A percentile compares a stretch with the other conserved stretches of the same genome.
phyloP scores from a whole-genome alignment of 1,139 yeast species.

The Saccharomycopsis hybrid region DNA sequence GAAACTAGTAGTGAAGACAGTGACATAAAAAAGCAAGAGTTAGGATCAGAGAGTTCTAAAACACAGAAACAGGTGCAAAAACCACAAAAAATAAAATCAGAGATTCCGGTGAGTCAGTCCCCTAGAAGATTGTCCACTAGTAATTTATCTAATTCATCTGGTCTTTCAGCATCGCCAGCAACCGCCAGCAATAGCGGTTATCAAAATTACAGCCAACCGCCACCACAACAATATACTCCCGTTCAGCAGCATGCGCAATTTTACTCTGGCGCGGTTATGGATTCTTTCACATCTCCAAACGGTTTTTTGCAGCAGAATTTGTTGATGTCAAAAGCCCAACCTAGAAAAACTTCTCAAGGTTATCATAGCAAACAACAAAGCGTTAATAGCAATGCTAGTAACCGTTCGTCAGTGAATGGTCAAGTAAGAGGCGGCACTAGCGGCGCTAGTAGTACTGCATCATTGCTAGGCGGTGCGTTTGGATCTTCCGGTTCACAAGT shows the following conservation, averaged over 20 bases:
- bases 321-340: conserved; percentile 7
- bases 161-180: conserved; percentile 9
- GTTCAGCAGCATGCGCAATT: conserved; percentile 7
- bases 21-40: not conserved
- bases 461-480: conserved; percentile 9
- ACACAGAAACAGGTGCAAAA: not conserved
- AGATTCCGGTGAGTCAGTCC: not conserved
- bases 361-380: conserved; percentile 1
- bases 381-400: not conserved
- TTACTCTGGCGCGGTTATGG: not conserved
- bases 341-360: not conserved
- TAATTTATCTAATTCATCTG: conserved; percentile 1
- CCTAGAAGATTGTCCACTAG: not conserved
- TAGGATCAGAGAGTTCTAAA: not conserved
- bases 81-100: not conserved
- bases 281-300: conserved; percentile 1
- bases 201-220: not conserved
- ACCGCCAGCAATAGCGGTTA: not conserved
- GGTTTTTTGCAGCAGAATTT: conserved; percentile 3
- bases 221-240: conserved; percentile 1
- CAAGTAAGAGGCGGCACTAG: not conserved
- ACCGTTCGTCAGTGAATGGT: not conserved
- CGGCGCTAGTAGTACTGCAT: not conserved
- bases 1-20: not conserved
- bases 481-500: conserved; percentile 63